Evolutionary conservation across 495 filamentous ascomycete genomes (phyloP).

Genomic region (Glarea lozoyensis): DNA sequence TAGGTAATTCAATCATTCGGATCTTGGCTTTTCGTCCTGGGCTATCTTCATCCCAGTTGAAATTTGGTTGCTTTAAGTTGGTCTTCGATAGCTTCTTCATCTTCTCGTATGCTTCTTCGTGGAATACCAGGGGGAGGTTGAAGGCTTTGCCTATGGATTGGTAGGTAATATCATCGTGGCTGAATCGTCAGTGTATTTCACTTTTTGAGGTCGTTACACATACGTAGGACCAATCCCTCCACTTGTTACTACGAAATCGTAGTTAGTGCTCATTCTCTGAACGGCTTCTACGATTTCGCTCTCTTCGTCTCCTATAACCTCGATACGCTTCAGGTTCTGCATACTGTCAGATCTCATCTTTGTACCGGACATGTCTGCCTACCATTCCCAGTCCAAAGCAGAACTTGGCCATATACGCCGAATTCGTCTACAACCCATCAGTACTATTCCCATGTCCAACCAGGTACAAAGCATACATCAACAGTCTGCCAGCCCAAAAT

Average conservation of each 20-base stretch:
- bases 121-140: conserved; percentile 60
- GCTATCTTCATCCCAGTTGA: conserved; percentile 78
- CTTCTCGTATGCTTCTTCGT: conserved; percentile 62
- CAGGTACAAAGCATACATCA: conserved; percentile 12
- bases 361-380: conserved; percentile 8
- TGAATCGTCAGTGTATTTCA: conserved; percentile 22
- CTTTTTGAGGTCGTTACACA: conserved; percentile 13
- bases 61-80: conserved; percentile 61
- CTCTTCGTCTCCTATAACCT: conserved; percentile 90
- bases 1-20: conserved; percentile 83
- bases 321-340: conserved; percentile 70
- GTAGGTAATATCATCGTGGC: conserved; percentile 97
- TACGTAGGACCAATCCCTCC: conserved; percentile 95
- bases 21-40: conserved; percentile 69
- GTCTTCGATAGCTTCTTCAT: conserved; percentile 77
- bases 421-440: conserved; percentile 63
- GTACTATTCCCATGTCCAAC: conserved; percentile 18
- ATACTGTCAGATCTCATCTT: neutral
- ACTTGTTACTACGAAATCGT: conserved; percentile 90
- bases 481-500: conserved; percentile 16
- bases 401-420: conserved; percentile 81
- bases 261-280: conserved; percentile 72
- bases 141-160: conserved; percentile 88
- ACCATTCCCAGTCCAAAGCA: conserved; percentile 85
- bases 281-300: conserved; percentile 82